phyloP scores from a whole-genome alignment of 306 rosid species.

The Sechiopsis laciniata region DNA sequence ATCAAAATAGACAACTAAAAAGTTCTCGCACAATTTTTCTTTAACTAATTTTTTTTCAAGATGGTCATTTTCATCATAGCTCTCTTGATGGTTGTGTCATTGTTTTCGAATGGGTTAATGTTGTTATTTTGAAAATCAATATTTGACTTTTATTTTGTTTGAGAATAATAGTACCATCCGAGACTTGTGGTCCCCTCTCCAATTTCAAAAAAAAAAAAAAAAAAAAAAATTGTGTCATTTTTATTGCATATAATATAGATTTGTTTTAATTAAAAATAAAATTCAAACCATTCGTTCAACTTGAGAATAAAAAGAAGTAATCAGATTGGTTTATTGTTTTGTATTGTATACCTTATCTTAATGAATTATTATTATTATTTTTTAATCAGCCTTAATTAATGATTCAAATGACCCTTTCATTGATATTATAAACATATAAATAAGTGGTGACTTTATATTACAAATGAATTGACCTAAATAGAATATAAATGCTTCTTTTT shows the following conservation, averaged over 20 bases:
- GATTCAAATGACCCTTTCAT: background rate
- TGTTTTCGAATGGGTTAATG: no score
- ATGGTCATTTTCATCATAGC: background rate
- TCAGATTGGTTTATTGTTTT: background rate
- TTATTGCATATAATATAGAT: background rate
- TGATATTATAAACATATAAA: background rate
- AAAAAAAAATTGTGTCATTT: background rate
- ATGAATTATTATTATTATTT: no score
- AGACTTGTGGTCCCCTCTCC: no score
- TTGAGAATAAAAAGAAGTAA: background rate
- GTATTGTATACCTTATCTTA: background rate
- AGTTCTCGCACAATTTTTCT: no score
- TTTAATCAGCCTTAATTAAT: background rate
- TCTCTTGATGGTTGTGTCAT: background rate
- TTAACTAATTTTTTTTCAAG: background rate
- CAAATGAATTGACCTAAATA: background rate
- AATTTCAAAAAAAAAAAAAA: no score
- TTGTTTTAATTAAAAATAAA: background rate
- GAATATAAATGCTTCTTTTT: background rate
- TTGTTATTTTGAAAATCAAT: no score
- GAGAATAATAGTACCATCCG: no score
- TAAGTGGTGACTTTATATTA: background rate
- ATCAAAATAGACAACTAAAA: no score
- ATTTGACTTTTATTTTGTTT: no score
- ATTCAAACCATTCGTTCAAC: slow-evolving; percentile 12